These are phyloP conservation scores for Aspergillus vadensis DNA, from an alignment of 2,329 filamentous ascomycete species.

Conservation along the genomic window DNA sequence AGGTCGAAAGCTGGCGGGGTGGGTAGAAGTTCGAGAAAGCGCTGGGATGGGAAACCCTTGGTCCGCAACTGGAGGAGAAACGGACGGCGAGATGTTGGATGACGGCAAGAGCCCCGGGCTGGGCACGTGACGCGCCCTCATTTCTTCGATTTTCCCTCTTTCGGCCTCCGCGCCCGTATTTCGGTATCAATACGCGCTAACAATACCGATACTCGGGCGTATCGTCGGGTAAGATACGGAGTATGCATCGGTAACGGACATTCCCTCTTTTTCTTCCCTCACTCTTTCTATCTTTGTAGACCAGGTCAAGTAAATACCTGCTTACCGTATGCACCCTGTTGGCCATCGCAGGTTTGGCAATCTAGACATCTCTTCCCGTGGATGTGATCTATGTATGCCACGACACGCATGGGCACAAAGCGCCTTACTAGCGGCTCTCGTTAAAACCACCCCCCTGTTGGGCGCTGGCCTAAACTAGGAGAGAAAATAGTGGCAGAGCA, in stretches of 20 bases:
- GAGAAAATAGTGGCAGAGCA: neutral
- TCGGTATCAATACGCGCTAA: neutral
- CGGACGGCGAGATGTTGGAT: slow-evolving; percentile 28
- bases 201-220: neutral
- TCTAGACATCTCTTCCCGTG: neutral
- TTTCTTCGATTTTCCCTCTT: slow-evolving; percentile 15
- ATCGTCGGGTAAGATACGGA: neutral
- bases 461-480: neutral
- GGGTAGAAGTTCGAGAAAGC: slow-evolving; percentile 18
- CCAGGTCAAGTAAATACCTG: too few species aligned
- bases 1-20: slow-evolving; percentile 21
- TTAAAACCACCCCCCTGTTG: neutral
- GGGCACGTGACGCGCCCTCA: slow-evolving; percentile 31
- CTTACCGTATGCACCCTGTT: too few species aligned
- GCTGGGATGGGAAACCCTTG: slow-evolving; percentile 26
- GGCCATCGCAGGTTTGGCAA: neutral
- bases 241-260: neutral
- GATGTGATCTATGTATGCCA: too few species aligned
- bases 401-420: neutral
- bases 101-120: slow-evolving; percentile 32
- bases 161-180: slow-evolving; percentile 7
- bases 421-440: neutral
- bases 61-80: slow-evolving; percentile 26
- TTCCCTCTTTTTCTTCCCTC: too few species aligned
- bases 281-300: neutral